These are phyloP conservation scores for Trichosporon inkin DNA, from an alignment of 1,284 basidiomycete species.

Conservation along the genomic window DNA sequence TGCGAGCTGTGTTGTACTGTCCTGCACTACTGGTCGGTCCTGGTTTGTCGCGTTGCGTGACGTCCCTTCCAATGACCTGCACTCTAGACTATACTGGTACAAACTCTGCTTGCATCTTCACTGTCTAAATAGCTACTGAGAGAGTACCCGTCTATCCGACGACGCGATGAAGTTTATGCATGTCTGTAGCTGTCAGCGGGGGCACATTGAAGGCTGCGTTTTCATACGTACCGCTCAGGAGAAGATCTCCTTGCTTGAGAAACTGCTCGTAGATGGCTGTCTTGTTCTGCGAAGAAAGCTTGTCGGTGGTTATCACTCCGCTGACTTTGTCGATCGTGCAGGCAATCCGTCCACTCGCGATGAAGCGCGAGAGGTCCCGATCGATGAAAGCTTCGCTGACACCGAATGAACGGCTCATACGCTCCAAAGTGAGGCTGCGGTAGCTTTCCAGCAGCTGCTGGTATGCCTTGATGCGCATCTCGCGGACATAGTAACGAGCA, in stretches of 20 bases:
- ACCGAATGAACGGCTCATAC: slow-evolving; percentile 81
- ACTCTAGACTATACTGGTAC: too few relatives aligned
- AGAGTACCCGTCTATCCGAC: slow-evolving; percentile 33
- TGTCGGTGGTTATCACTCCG: slow-evolving; percentile 89
- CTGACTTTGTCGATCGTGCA: slow-evolving; percentile 92
- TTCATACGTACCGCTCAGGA: slow-evolving; percentile 60
- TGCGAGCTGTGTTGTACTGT: too few relatives aligned
- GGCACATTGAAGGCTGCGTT: neutral
- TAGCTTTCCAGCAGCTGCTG: slow-evolving; percentile 88
- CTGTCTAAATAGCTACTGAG: too few relatives aligned
- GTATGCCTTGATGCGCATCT: slow-evolving; percentile 96
- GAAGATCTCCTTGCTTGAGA: slow-evolving; percentile 79
- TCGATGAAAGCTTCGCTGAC: slow-evolving; percentile 86
- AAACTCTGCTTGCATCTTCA: too few relatives aligned
- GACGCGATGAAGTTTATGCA: slow-evolving; percentile 49
- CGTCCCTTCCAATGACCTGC: too few relatives aligned
- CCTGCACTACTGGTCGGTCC: too few relatives aligned
- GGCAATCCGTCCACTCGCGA: slow-evolving; percentile 80
- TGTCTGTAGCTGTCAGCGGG: slow-evolving; percentile 33
- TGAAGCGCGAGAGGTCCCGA: slow-evolving; percentile 84
- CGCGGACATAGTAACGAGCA: slow-evolving; percentile 84
- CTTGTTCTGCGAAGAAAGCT: slow-evolving; percentile 69
- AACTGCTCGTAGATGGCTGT: slow-evolving; percentile 87
- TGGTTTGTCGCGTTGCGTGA: too few relatives aligned
- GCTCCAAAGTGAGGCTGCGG: slow-evolving; percentile 81